Conservation (phyloP, 805 yeast species). For the Saturnispora sekii region DNA sequence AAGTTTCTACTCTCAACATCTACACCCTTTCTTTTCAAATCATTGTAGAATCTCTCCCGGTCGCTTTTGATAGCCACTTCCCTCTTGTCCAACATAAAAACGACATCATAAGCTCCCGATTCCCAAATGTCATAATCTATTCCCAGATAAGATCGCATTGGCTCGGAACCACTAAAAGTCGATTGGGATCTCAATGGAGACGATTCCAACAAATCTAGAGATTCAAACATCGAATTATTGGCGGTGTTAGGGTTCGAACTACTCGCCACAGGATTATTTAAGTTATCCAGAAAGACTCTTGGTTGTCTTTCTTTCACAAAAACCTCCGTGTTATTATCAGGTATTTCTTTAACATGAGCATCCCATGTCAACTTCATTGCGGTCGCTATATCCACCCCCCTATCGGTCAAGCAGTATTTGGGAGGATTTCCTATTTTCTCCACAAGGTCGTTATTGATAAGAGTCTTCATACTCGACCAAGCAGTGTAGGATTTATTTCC, state of each 20-base stretch:
- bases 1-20: slow-evolving; percentile 46
- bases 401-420: slow-evolving; percentile 55
- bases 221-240: slow-evolving; percentile 1
- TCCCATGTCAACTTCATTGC: slow-evolving; percentile 34
- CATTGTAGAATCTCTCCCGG: slow-evolving; percentile 56
- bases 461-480: slow-evolving; percentile 60
- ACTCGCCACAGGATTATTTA: slow-evolving; percentile 5
- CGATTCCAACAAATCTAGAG: not conserved
- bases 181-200: not conserved
- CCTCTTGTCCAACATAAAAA: slow-evolving; percentile 66
- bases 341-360: slow-evolving; percentile 8
- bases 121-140: slow-evolving; percentile 50
- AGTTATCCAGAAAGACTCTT: slow-evolving; percentile 1
- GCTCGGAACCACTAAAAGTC: not conserved
- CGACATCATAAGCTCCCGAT: slow-evolving; percentile 46
- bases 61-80: slow-evolving; percentile 65
- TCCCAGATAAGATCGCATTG: slow-evolving; percentile 5
- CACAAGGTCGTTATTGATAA: slow-evolving; percentile 53
- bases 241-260: slow-evolving; percentile 3
- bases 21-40: slow-evolving; percentile 41
- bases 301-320: not conserved
- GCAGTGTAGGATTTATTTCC: slow-evolving; percentile 51
- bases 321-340: slow-evolving; percentile 18
- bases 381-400: slow-evolving; percentile 56
- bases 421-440: slow-evolving; percentile 47